These are phyloP conservation scores for Diversispora epigaea DNA, from an alignment of 192 early-diverging fungal genomes.

Conservation along the genomic window DNA sequence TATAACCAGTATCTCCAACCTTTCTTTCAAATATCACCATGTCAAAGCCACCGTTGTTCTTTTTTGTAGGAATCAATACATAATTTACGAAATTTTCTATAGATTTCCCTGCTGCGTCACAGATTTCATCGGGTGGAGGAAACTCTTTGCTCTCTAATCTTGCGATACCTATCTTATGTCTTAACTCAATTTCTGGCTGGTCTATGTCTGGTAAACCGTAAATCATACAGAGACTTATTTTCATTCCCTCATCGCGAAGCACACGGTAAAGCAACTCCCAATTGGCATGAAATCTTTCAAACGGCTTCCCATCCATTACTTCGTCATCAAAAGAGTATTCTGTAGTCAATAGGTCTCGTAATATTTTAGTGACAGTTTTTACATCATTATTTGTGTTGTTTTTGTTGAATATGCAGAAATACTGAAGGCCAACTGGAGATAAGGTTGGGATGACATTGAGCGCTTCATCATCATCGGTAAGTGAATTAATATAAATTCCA, in stretches of 20 bases:
- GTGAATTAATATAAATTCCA: slow-evolving; percentile 8
- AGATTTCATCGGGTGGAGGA: neutral
- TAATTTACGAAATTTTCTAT: neutral
- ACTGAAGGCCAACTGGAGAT: neutral
- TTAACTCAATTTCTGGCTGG: neutral
- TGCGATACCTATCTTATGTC: neutral
- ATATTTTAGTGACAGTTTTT: neutral
- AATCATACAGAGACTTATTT: slow-evolving; percentile 5
- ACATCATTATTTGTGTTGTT: neutral
- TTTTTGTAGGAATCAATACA: neutral
- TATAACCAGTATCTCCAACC: neutral
- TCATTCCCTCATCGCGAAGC: slow-evolving; percentile 1
- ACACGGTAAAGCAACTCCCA: neutral
- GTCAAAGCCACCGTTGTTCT: slow-evolving; percentile 4
- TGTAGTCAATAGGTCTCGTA: slow-evolving; percentile 1
- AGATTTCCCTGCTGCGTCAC: neutral
- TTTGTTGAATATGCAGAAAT: slow-evolving; percentile 7
- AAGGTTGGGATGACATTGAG: neutral
- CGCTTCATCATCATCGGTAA: neutral
- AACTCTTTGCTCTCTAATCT: neutral
- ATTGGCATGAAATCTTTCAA: too few relatives aligned
- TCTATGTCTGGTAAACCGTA: neutral
- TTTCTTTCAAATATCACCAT: slow-evolving; percentile 21
- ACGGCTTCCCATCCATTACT: too few relatives aligned
- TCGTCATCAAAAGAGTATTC: slow-evolving; percentile 11